Conservation (phyloP, 2,329 filamentous ascomycete genomes). For the Neonectria punicea region DNA sequence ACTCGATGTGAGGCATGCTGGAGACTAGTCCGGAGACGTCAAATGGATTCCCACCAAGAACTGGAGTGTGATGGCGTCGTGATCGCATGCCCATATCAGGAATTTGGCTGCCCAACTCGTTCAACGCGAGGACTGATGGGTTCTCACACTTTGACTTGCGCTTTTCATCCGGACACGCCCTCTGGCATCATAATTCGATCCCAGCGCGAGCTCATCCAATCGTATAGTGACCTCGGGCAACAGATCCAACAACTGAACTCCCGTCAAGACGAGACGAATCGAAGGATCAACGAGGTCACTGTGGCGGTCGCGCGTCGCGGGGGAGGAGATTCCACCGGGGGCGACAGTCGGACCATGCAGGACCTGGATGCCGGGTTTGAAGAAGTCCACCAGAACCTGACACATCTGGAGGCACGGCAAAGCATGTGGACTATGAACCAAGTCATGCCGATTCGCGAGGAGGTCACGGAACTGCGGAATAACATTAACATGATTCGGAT, state of each 20-base stretch:
- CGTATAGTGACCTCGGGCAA: conserved; percentile 48
- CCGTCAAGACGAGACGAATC: conserved; percentile 48
- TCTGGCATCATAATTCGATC: conserved; percentile 62
- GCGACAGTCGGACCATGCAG: conserved; percentile 60
- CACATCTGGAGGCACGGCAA: conserved; percentile 68
- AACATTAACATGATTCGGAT: conserved; percentile 68
- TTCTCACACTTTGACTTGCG: conserved; percentile 60
- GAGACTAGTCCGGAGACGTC: conserved; percentile 55
- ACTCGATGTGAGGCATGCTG: conserved; percentile 62
- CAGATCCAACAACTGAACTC: conserved; percentile 50
- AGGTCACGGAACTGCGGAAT: conserved; percentile 68
- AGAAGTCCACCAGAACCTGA: conserved; percentile 65
- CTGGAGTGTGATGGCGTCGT: conserved; percentile 61
- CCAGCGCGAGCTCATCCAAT: conserved; percentile 60
- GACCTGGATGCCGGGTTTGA: conserved; percentile 60
- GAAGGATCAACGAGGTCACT: conserved; percentile 52
- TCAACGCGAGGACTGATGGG: conserved; percentile 51
- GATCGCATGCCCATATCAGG: conserved; percentile 59
- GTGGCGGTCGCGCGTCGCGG: conserved; percentile 53
- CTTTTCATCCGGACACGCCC: conserved; percentile 61
- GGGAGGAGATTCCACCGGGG: conserved; percentile 54
- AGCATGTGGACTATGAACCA: conserved; percentile 71
- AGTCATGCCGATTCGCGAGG: conserved; percentile 69
- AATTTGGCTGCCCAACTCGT: conserved; percentile 50
- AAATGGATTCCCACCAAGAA: conserved; percentile 59